Percentiles rank a stretch among this genome's conserved stretches.
Evolutionary conservation across 148 eudicot genomes (phyloP).

Genomic region (Vaccinium corymbosum): DNA sequence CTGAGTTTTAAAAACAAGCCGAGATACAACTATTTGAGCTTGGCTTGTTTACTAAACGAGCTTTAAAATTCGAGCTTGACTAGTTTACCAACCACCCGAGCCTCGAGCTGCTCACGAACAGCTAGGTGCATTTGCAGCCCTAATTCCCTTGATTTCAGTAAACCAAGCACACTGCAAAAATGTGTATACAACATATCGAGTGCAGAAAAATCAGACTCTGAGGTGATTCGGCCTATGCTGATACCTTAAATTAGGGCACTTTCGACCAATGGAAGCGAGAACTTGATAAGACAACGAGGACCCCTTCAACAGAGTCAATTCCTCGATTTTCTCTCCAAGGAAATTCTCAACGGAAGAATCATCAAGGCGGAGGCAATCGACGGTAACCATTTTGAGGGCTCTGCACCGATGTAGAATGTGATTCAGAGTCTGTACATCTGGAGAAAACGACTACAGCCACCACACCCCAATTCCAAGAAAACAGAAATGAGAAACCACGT

Average conservation of each 20-base stretch:
- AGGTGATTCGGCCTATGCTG: slow-evolving; percentile 10
- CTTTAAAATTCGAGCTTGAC: too few relatives aligned
- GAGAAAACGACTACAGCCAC: slow-evolving; percentile 35
- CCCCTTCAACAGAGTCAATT: slow-evolving; percentile 44
- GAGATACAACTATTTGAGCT: too few relatives aligned
- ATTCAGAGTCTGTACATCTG: slow-evolving; percentile 27
- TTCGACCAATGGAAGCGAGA: slow-evolving; percentile 31
- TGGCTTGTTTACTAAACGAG: too few relatives aligned
- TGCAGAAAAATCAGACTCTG: background rate
- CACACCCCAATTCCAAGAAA: slow-evolving; percentile 3
- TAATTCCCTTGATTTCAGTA: background rate
- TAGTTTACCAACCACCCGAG: too few relatives aligned
- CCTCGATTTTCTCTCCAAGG: slow-evolving; percentile 32
- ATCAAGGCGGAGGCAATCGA: slow-evolving; percentile 44
- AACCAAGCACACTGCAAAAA: background rate
- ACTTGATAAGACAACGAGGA: slow-evolving; percentile 23
- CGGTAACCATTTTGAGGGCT: slow-evolving; percentile 24
- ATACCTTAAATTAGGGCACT: slow-evolving; percentile 49
- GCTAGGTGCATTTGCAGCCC: too few relatives aligned
- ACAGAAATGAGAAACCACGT: background rate
- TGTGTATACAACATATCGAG: background rate
- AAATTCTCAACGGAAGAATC: slow-evolving; percentile 21
- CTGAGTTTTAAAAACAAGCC: too few relatives aligned
- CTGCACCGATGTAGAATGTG: slow-evolving; percentile 21
- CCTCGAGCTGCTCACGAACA: too few relatives aligned